Evolutionary conservation across 2,329 filamentous ascomycete genomes (phyloP).

Genomic region (Fusarium sp.): DNA sequence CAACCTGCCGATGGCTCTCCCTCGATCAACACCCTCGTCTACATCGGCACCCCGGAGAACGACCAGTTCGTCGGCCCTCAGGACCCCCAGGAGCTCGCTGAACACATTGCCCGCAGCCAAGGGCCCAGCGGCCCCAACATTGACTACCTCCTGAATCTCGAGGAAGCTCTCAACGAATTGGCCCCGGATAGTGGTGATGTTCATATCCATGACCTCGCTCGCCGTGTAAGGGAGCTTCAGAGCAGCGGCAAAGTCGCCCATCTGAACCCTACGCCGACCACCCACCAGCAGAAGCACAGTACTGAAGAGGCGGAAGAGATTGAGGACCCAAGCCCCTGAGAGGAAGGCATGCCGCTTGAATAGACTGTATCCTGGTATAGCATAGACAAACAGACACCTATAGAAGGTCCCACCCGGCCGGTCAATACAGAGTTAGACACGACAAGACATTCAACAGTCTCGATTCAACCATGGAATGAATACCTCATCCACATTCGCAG

Average conservation of each 20-base stretch:
- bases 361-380: neutral
- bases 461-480: neutral
- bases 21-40: constrained; percentile 74
- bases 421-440: neutral
- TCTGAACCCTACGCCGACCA: constrained; percentile 14
- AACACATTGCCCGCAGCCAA: constrained; percentile 79
- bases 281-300: constrained; percentile 36
- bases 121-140: constrained; percentile 91
- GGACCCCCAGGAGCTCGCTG: constrained; percentile 79
- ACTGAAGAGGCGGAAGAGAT: constrained; percentile 46
- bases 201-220: constrained; percentile 85
- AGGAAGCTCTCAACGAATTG: constrained; percentile 77
- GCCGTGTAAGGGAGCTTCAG: constrained; percentile 72
- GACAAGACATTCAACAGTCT: neutral
- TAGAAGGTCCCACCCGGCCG: neutral
- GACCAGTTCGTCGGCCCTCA: constrained; percentile 91
- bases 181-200: constrained; percentile 81
- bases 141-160: constrained; percentile 87
- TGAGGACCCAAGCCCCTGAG: constrained; percentile 32
- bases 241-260: constrained; percentile 23
- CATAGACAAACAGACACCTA: constrained; percentile 9
- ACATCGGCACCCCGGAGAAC: constrained; percentile 94
- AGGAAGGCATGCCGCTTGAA: neutral
- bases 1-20: constrained; percentile 58
- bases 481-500: neutral